Percentiles rank a stretch among this genome's conserved stretches.
phyloP scores from a whole-genome alignment of 352 stramenopile species.

The Phytophthora multivora region DNA sequence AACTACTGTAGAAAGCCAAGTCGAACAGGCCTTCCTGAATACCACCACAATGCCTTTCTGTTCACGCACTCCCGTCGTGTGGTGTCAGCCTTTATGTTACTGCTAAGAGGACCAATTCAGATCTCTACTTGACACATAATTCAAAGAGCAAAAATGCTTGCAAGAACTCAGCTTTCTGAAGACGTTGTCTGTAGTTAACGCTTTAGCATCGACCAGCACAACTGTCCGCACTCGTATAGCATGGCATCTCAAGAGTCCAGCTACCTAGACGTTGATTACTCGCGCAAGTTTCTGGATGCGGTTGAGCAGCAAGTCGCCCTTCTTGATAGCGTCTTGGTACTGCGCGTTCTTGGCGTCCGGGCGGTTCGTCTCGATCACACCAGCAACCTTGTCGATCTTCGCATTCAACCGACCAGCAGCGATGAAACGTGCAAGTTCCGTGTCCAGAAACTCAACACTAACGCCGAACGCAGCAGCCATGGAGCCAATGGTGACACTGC shows the following conservation, averaged over 20 bases:
- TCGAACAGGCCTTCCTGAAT: no score
- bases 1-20: no score
- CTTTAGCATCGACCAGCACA: conserved; percentile 16
- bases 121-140: no score
- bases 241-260: conserved; percentile 1
- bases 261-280: conserved; percentile 93
- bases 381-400: conserved; percentile 99
- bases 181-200: conserved; percentile 8
- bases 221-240: background rate
- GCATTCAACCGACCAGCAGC: conserved; percentile 95
- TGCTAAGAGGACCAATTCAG: no score
- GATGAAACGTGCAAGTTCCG: conserved; percentile 98
- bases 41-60: no score
- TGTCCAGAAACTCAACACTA: conserved; percentile 94
- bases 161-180: background rate
- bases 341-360: conserved; percentile 98
- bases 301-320: conserved; percentile 98
- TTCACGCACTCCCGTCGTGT: no score
- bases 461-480: conserved; percentile 98
- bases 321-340: conserved; percentile 99
- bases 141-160: no score
- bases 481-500: conserved; percentile 94
- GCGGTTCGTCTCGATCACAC: conserved; percentile 98
- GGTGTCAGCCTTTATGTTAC: no score
- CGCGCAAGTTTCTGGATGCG: conserved; percentile 98